Conservation (phyloP, 2,329 filamentous ascomycete genomes). For the Teratosphaeria gauchensis region DNA sequence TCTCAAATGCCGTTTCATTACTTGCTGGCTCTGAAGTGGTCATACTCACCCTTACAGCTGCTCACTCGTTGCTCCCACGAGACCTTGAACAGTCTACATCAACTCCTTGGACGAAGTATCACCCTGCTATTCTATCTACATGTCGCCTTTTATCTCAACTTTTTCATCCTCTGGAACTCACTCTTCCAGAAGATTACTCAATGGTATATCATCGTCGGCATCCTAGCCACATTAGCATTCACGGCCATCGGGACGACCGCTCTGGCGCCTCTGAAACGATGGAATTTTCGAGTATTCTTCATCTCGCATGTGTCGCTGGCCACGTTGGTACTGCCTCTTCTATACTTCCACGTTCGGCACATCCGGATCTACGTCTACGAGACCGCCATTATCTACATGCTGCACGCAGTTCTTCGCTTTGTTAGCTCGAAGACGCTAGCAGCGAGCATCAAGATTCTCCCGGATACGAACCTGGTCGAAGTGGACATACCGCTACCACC, state of each 20-base stretch:
- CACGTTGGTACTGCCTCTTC: conserved; percentile 36
- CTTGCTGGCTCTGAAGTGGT: conserved; percentile 43
- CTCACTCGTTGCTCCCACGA: conserved; percentile 47
- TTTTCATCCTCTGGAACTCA: conserved; percentile 44
- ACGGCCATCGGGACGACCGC: conserved; percentile 40
- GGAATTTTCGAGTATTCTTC: conserved; percentile 47
- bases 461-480: conserved; percentile 33
- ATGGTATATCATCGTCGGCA: conserved; percentile 48
- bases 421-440: conserved; percentile 25
- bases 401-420: conserved; percentile 34
- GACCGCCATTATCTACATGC: conserved; percentile 35
- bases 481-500: conserved; percentile 28
- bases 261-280: conserved; percentile 35
- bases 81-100: conserved; percentile 13
- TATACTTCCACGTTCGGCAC: conserved; percentile 48
- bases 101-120: conserved; percentile 33
- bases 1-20: conserved; percentile 54
- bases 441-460: conserved; percentile 31
- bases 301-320: conserved; percentile 45
- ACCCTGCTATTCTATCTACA: conserved; percentile 43
- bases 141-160: conserved; percentile 46
- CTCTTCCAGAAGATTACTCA: conserved; percentile 46
- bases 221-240: conserved; percentile 39
- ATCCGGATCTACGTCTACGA: conserved; percentile 46
- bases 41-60: conserved; percentile 42